These are phyloP conservation scores for Fusarium stilboides DNA, from an alignment of 2,329 filamentous ascomycete species.

Conservation along the genomic window DNA sequence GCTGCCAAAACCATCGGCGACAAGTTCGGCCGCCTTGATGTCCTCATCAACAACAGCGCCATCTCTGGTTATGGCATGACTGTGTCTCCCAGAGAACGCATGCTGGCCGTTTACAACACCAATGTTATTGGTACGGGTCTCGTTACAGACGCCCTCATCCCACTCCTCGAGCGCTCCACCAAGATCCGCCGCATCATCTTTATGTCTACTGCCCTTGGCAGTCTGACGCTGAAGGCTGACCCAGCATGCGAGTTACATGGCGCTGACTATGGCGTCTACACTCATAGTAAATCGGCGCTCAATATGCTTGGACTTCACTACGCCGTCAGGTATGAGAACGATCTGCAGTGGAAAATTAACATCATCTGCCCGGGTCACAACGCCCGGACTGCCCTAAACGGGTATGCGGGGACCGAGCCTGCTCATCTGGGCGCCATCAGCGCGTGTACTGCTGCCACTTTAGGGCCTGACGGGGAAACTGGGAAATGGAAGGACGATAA, in stretches of 20 bases:
- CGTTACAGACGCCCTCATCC: slow-evolving; percentile 34
- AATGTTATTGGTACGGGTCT: slow-evolving; percentile 39
- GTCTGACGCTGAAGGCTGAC: slow-evolving; percentile 31
- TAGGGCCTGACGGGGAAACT: slow-evolving; percentile 18
- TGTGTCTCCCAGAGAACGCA: slow-evolving; percentile 21
- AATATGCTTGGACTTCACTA: slow-evolving; percentile 42
- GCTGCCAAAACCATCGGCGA: slow-evolving; percentile 11
- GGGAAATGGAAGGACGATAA: slow-evolving; percentile 22
- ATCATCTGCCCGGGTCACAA: slow-evolving; percentile 26
- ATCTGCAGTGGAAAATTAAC: slow-evolving; percentile 30
- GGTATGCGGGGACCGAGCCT: slow-evolving; percentile 15
- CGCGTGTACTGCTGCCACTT: slow-evolving; percentile 9
- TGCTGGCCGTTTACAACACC: slow-evolving; percentile 34
- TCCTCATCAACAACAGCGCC: slow-evolving; percentile 40
- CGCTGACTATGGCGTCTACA: slow-evolving; percentile 24
- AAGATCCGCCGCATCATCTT: slow-evolving; percentile 33
- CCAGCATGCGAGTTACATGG: not conserved
- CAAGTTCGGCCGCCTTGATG: slow-evolving; percentile 30
- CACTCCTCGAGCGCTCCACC: slow-evolving; percentile 24
- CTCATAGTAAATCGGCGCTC: slow-evolving; percentile 38
- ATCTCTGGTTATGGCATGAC: slow-evolving; percentile 22
- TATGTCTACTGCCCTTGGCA: slow-evolving; percentile 34
- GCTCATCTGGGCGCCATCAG: slow-evolving; percentile 25
- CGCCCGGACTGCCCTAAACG: slow-evolving; percentile 26
- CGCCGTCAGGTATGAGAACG: slow-evolving; percentile 22